A percentile compares a stretch with the other conserved stretches of the same genome.
These are phyloP conservation scores for Aspergillus proliferans DNA, from an alignment of 2,329 filamentous ascomycete species.

Conservation along the genomic window DNA sequence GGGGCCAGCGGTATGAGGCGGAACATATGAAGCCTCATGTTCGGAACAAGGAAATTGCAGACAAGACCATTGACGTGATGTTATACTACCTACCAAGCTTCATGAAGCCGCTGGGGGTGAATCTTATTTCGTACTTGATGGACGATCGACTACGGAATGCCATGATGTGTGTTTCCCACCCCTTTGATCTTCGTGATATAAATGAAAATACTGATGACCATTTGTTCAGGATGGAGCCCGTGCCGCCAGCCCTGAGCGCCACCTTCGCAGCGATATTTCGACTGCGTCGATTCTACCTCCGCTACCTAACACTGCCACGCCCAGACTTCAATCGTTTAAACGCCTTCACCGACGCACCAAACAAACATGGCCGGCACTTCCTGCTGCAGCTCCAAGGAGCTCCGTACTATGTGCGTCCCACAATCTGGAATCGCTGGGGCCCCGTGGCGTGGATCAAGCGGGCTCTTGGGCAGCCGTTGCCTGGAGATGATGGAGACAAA, in stretches of 20 bases:
- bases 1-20: constrained; percentile 54
- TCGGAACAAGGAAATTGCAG: constrained; percentile 48
- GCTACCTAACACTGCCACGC: constrained; percentile 57
- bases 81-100: constrained; percentile 48
- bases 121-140: constrained; percentile 54
- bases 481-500: constrained; percentile 43
- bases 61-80: constrained; percentile 56
- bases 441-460: constrained; percentile 47
- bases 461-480: constrained; percentile 40
- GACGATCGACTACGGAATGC: constrained; percentile 56
- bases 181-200: too few relatives aligned
- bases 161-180: constrained; percentile 52
- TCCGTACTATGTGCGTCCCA: constrained; percentile 59
- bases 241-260: constrained; percentile 21
- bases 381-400: constrained; percentile 50
- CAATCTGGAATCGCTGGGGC: constrained; percentile 57
- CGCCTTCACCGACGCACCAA: constrained; percentile 41
- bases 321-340: constrained; percentile 32
- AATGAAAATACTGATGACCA: neutral
- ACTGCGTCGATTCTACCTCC: constrained; percentile 49
- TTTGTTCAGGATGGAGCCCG: constrained; percentile 27
- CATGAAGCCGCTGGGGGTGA: constrained; percentile 41
- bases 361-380: constrained; percentile 52
- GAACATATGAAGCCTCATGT: constrained; percentile 51
- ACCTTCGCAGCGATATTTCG: constrained; percentile 45